Evolutionary conservation across 1,284 basidiomycete genomes (phyloP), one percentile per base, ranked within the genome.

Genomic region (Microbotryomycetes sp.): DNA sequence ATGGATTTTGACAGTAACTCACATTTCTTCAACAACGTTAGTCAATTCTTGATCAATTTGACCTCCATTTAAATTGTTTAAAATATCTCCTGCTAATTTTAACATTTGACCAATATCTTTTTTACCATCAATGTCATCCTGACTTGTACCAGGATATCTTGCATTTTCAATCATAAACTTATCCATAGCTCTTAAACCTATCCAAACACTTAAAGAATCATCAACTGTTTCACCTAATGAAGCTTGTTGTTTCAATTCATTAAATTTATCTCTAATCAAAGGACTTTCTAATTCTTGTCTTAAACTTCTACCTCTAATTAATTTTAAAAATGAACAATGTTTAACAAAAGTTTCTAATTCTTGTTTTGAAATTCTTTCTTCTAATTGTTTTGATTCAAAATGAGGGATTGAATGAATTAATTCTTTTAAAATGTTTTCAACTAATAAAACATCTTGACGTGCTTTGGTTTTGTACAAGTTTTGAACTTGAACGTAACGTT

Each of bases 271-370:
- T 29, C 19, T 46, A 3, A 49, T 62, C 16, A 30, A 51, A 2
- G 60, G 62, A 4, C 52, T 25, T 56, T 76, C 74, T 62, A 86
- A 83, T 32, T 87, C 77, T 3, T 79, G 75, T 42, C 82, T 82
- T 79, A 86, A 84, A 50, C 79, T 81, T 66, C 81, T 82, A 0
- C 93, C 92, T 36, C 84, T 80, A 61, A 97, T 77, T 1, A 96
- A 78, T 63, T 84, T 85, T 19, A 97, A 75, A 16, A 84, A 89
- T 73, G 89, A 90, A 0, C 88, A 83, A 70, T 97, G 94, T 80
- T 88, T 93, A 52, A 94, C 87, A 73, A 98, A 98, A 6, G 81
- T 79, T 70, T 90, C 87, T 4, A 96, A 78, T 67, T 81, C 79
- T 7, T 77, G 76, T 3, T 74, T 71, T 0, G 72, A 73, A 49